Base-by-base conservation (phyloP, 768 basidiomycete species). In the Suillus subluteus region DNA sequence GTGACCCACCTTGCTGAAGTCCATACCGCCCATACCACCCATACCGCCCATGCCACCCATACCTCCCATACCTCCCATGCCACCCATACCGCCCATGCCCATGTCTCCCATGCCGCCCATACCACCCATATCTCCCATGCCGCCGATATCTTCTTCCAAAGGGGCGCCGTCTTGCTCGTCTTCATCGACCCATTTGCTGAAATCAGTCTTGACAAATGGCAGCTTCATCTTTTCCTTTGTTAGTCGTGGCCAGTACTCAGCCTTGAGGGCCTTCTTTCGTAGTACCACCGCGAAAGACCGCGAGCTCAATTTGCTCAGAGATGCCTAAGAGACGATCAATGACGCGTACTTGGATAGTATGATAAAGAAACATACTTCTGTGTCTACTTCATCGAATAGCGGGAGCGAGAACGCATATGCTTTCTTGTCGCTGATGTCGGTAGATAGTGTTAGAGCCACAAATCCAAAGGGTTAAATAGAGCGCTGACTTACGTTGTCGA, bases 171-270 rank as follows among this genome's bases (percentile, higher is more conserved):
- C 91, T 80, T 98, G 97, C 76, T 99, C 96, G 75, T 98, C 97
- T 81, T 98, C 96, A 74, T 98, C 96, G 50, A 92, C 91, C 96
- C 96, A 98, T 82, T 93, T 97, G 70, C 83, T 83, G 77, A 98
- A 98, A 79, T 98, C 94, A 55, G 95, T 98, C 86, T 98, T 98
- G 79, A 98, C 81, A 80, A 87, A 96, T 65, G 88, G 82, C 62
- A 84, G 88, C 79, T 86, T 93, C 67, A 86, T 74, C 79, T 95
- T 96, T 67, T 92, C 92, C 79, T 97, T 95, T 58, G 93, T 95
- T 62, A 99, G 82, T 66, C 96, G 87, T 32, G 94, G 93, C 97
- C 97, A 99, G 79, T 86, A 99, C 71, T 95, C 97, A 16, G 80
- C 75, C 74, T 89, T 79, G 38, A 76, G 73, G 65, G 89, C 88